These are phyloP conservation scores for Aspergillus amoenus DNA, from an alignment of 2,329 filamentous ascomycete species.

Conservation along the genomic window DNA sequence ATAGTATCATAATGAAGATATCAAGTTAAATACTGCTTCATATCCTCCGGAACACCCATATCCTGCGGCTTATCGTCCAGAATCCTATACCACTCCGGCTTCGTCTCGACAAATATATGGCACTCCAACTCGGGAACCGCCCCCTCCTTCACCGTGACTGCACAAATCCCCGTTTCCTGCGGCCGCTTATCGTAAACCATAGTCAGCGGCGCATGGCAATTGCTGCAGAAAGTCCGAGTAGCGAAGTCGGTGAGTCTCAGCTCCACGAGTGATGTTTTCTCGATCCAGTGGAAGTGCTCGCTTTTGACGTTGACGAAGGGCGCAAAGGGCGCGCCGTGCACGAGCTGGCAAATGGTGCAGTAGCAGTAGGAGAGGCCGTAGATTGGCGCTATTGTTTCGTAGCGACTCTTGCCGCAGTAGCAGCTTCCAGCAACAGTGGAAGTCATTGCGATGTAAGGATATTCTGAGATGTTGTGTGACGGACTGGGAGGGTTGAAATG, in stretches of 20 bases:
- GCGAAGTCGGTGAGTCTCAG: background rate
- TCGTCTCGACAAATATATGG: background rate
- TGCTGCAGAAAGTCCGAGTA: background rate
- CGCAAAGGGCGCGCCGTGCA: conserved; percentile 5
- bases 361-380: conserved; percentile 8
- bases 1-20: too few relatives aligned
- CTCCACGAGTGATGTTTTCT: background rate
- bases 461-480: too few relatives aligned
- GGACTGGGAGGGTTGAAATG: too few relatives aligned
- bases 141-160: background rate
- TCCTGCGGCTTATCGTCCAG: background rate
- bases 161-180: background rate
- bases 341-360: conserved; percentile 1
- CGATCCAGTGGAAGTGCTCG: background rate
- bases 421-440: background rate
- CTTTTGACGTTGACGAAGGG: background rate
- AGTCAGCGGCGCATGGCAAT: background rate
- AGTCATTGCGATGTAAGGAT: background rate
- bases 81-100: background rate
- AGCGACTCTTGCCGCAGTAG: conserved; percentile 2
- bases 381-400: background rate
- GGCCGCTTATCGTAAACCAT: conserved; percentile 1
- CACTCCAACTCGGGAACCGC: background rate
- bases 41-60: background rate
- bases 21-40: background rate